Evolutionary conservation across 78 protist species (phyloP).

Genomic region (Dictyostelium citrinum): DNA sequence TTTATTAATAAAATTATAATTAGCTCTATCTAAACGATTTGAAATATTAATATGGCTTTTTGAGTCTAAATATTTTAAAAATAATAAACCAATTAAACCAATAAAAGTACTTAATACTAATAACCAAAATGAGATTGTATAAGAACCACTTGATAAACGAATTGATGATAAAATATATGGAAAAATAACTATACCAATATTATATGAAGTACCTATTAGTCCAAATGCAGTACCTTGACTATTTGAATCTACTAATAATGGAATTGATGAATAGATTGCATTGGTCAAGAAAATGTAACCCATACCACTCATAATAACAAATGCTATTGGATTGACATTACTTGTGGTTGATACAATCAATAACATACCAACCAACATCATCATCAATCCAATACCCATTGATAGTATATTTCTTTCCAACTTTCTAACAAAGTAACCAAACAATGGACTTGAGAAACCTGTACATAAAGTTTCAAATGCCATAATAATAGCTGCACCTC

Average conservation of each 20-base stretch:
- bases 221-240: constrained; percentile 41
- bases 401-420: constrained; percentile 2
- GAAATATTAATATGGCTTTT: not conserved
- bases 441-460: not conserved
- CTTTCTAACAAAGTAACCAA: not conserved
- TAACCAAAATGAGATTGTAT: constrained; percentile 23
- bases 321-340: not conserved
- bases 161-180: not conserved
- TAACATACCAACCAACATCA: constrained; percentile 23
- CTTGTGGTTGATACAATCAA: not conserved
- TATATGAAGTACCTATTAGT: constrained; percentile 30
- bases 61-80: constrained; percentile 23
- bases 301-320: not conserved
- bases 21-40: not conserved
- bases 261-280: not conserved
- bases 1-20: not conserved
- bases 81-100: not conserved
- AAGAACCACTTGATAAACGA: constrained; percentile 1
- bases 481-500: constrained; percentile 26
- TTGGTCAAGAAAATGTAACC: constrained; percentile 31
- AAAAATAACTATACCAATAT: constrained; percentile 42
- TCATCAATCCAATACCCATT: not conserved
- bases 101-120: constrained; percentile 1
- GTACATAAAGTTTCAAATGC: constrained; percentile 33
- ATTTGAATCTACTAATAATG: not conserved